Conservation (phyloP, 257 asterid species). For the Lycium barbarum region DNA sequence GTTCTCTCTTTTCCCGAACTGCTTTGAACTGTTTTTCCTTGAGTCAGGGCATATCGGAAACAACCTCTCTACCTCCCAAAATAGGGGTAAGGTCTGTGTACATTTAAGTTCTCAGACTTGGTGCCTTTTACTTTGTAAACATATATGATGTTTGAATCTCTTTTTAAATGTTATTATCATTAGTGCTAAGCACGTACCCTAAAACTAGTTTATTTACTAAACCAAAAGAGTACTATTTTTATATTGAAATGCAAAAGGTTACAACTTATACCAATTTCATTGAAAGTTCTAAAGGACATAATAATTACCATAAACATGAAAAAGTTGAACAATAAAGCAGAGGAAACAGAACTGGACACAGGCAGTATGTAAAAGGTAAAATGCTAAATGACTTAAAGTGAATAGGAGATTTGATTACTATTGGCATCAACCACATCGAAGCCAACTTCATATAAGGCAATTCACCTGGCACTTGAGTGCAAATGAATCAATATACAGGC, state of each 20-base stretch:
- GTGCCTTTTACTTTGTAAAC: too few species aligned
- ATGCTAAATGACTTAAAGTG: background rate
- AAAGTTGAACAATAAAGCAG: background rate
- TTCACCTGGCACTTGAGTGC: background rate
- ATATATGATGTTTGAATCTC: too few species aligned
- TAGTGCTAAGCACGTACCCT: too few species aligned
- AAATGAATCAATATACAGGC: background rate
- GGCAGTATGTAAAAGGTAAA: background rate
- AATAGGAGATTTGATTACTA: background rate
- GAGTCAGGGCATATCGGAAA: too few species aligned
- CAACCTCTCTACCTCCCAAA: too few species aligned
- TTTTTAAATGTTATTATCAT: too few species aligned
- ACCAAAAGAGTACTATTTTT: background rate
- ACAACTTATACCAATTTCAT: background rate
- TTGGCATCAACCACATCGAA: background rate
- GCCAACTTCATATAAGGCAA: background rate
- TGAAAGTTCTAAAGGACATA: background rate
- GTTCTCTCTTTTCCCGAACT: too few species aligned
- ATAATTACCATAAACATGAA: background rate
- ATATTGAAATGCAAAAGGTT: background rate
- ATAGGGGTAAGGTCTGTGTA: too few species aligned
- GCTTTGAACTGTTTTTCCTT: too few species aligned
- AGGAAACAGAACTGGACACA: background rate
- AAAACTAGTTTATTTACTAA: background rate
- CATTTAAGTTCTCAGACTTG: too few species aligned